Evolutionary conservation across 192 early-diverging fungal genomes (phyloP).

Genomic region (Umbelopsis isabellina): DNA sequence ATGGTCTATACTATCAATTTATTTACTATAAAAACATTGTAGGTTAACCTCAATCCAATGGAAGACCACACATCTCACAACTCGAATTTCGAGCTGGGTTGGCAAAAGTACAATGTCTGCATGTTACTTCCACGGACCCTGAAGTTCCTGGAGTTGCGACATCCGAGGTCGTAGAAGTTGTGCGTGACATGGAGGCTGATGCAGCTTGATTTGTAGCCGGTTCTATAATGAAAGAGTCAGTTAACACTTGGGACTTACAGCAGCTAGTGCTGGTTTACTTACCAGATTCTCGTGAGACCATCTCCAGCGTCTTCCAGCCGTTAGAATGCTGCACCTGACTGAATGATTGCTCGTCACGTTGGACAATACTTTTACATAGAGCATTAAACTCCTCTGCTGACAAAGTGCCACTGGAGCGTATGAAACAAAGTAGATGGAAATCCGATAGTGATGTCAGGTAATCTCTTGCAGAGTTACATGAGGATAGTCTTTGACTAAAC

Average conservation of each 20-base stretch:
- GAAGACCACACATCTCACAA: constrained; percentile 88
- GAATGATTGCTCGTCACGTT: constrained; percentile 36
- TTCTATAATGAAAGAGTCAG: not conserved
- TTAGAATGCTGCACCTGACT: constrained; percentile 43
- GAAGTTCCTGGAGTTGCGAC: constrained; percentile 28
- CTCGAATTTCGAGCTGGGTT: constrained; percentile 62
- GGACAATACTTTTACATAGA: constrained; percentile 46
- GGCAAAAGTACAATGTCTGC: constrained; percentile 81
- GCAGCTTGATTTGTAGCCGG: constrained; percentile 5
- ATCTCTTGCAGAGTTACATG: constrained; percentile 33
- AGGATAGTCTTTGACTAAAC: constrained; percentile 58
- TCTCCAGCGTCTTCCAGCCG: constrained; percentile 76
- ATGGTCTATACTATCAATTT: too few relatives aligned
- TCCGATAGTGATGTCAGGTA: constrained; percentile 68
- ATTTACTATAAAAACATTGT: not conserved
- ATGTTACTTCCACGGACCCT: constrained; percentile 54
- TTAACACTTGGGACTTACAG: not conserved
- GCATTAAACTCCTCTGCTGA: constrained; percentile 58
- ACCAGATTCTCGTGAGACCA: constrained; percentile 59
- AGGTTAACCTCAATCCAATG: constrained; percentile 38
- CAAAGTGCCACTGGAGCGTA: constrained; percentile 69
- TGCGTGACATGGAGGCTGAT: constrained; percentile 24
- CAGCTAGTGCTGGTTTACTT: constrained; percentile 8
- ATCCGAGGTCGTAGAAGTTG: constrained; percentile 28
- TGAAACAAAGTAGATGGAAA: constrained; percentile 83